Conservation (phyloP, 2,329 filamentous ascomycete genomes). For the Aureobasidium musti region DNA sequence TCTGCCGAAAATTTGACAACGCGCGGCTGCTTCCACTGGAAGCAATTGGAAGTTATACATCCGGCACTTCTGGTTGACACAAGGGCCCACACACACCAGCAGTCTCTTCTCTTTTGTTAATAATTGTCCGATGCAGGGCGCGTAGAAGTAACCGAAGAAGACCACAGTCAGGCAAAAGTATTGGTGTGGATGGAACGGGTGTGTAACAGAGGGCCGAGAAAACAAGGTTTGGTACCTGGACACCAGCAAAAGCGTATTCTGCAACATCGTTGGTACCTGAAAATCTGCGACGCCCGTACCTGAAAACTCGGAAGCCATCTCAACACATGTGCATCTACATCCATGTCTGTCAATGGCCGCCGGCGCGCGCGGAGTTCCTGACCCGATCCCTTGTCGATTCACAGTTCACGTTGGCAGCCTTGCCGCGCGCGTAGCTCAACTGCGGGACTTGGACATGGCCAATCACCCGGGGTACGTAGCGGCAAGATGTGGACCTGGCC, state of each 20-base stretch:
- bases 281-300: conserved; percentile 21
- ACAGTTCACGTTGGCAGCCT: neutral
- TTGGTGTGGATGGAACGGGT: conserved; percentile 3
- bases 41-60: neutral
- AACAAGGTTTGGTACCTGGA: conserved; percentile 28
- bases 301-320: neutral
- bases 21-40: conserved; percentile 1
- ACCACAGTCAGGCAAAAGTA: neutral
- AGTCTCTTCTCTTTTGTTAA: conserved; percentile 1
- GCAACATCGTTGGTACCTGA: conserved; percentile 27
- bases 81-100: conserved; percentile 18
- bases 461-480: conserved; percentile 21
- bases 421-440: neutral
- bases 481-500: conserved; percentile 17
- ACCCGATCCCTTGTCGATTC: neutral
- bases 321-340: neutral
- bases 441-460: neutral
- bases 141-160: conserved; percentile 10
- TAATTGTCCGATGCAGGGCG: conserved; percentile 23
- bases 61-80: neutral
- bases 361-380: conserved; percentile 10
- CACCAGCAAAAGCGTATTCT: neutral
- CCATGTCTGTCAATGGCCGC: neutral
- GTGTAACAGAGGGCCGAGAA: neutral
- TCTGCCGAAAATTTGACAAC: conserved; percentile 12